Percentiles rank a stretch among this genome's conserved stretches.
Evolutionary conservation across 163 green algal genomes (phyloP).

Genomic region (Scenedesmus sp.): DNA sequence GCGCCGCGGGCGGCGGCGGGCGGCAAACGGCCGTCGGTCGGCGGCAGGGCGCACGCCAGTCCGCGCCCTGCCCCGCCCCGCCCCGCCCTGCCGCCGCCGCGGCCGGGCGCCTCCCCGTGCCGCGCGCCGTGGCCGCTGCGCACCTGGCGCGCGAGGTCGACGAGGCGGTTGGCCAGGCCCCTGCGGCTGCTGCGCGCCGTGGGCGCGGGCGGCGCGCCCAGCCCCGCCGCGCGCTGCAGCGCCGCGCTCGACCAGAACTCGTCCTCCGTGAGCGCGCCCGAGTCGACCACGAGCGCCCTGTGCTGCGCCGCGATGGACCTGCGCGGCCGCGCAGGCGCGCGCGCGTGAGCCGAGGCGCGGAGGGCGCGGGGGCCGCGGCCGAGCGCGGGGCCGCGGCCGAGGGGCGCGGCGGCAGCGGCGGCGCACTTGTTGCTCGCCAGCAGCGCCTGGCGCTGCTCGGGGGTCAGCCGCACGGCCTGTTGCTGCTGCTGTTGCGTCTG

Average conservation of each 20-base stretch:
- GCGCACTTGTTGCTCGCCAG: constrained; percentile 49
- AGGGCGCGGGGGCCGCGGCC: not conserved
- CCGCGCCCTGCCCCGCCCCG: not conserved
- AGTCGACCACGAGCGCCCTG: constrained; percentile 57
- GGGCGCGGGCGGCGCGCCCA: not conserved
- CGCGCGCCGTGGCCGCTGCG: not conserved
- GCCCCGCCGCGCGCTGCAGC: constrained; percentile 18
- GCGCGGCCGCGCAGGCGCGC: not conserved
- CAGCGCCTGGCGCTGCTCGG: constrained; percentile 40
- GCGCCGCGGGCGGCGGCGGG: not conserved
- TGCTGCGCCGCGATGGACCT: constrained; percentile 61
- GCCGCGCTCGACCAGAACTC: constrained; percentile 63
- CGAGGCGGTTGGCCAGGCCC: constrained; percentile 55
- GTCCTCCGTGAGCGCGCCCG: constrained; percentile 54
- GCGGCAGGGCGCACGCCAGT: not conserved
- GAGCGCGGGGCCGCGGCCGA: too few species aligned
- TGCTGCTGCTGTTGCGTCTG: not conserved
- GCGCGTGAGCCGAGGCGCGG: not conserved
- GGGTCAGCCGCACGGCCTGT: not conserved
- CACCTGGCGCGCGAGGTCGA: constrained; percentile 52
- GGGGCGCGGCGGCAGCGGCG: too few species aligned
- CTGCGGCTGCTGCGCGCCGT: not conserved
- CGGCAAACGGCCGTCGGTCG: not conserved
- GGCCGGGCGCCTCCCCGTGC: too few species aligned
- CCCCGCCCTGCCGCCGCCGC: too few species aligned